These are phyloP conservation scores for Colletotrichum noveboracense DNA, from an alignment of 2,329 filamentous ascomycete genomes.

Conservation along the genomic window DNA sequence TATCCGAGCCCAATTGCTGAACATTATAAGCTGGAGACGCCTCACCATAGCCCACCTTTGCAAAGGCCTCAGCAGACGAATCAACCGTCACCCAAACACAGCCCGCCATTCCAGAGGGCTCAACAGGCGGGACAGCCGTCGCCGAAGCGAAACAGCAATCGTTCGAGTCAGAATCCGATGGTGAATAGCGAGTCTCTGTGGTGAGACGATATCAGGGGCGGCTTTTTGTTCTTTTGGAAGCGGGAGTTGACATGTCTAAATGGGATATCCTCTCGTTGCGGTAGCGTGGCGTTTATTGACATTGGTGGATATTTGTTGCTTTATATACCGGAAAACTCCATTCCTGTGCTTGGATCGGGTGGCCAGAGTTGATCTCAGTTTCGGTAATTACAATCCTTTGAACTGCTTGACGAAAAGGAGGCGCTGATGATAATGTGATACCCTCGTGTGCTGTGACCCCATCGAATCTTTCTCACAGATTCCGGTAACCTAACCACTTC, in stretches of 20 bases:
- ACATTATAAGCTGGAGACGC: not conserved
- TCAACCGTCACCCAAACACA: not conserved
- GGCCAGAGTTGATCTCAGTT: constrained; percentile 16
- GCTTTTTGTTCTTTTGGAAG: not conserved
- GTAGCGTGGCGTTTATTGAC: constrained; percentile 10
- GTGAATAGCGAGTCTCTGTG: constrained; percentile 19
- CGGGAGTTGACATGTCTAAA: not conserved
- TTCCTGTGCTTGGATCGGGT: not conserved
- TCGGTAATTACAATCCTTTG: not conserved
- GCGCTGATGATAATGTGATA: not conserved
- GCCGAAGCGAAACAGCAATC: not conserved
- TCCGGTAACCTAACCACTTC: not conserved
- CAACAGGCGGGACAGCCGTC: not conserved
- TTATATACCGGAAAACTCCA: not conserved
- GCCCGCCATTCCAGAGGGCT: constrained; percentile 4
- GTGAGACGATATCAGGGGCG: not conserved
- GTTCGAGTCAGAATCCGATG: constrained; percentile 10
- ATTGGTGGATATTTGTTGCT: not conserved
- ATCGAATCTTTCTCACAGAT: not conserved
- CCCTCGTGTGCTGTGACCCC: not conserved
- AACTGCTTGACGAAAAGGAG: not conserved
- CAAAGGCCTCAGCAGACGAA: not conserved
- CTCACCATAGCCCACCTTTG: constrained; percentile 9
- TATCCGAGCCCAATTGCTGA: constrained; percentile 16
- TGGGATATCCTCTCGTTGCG: not conserved